These are phyloP conservation scores for Neurospora sp. DNA, from an alignment of 2,329 filamentous ascomycete genomes.

Conservation along the genomic window DNA sequence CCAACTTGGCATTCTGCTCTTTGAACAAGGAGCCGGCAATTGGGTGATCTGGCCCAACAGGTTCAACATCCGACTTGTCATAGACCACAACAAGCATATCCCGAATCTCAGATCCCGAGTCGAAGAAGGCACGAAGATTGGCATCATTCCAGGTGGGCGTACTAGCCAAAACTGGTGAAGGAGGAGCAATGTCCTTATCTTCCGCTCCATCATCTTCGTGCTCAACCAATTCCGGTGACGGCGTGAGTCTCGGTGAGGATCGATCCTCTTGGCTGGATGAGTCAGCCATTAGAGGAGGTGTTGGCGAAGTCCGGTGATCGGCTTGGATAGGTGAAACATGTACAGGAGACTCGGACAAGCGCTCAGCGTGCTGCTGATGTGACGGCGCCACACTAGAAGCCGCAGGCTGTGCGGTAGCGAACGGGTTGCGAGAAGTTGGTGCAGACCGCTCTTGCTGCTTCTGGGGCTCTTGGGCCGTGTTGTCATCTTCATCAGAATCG, in stretches of 20 bases:
- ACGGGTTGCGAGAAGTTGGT: constrained; percentile 7
- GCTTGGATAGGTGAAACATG: constrained; percentile 48
- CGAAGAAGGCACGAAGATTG: constrained; percentile 78
- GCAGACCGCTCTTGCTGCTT: constrained; percentile 23
- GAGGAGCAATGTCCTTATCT: constrained; percentile 38
- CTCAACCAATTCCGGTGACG: constrained; percentile 51
- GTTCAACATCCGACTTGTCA: constrained; percentile 75
- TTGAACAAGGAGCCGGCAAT: constrained; percentile 71
- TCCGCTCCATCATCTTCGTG: constrained; percentile 32
- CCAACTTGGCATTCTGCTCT: constrained; percentile 76
- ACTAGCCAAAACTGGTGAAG: constrained; percentile 45
- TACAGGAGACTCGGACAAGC: constrained; percentile 58
- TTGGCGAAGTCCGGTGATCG: constrained; percentile 29
- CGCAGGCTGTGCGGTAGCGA: constrained; percentile 18
- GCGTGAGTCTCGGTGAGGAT: constrained; percentile 51
- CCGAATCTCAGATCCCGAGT: constrained; percentile 78
- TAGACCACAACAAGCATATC: constrained; percentile 88
- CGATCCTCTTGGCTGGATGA: constrained; percentile 60
- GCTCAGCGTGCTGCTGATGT: constrained; percentile 27
- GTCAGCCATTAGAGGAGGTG: constrained; percentile 59
- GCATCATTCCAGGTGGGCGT: constrained; percentile 76
- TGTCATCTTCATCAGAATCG: constrained; percentile 42
- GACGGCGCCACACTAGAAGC: background rate
- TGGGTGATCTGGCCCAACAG: constrained; percentile 76
- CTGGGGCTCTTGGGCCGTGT: constrained; percentile 13